phyloP scores from a whole-genome alignment of 2,329 filamentous ascomycete species.

The Calonectria honghensis region DNA sequence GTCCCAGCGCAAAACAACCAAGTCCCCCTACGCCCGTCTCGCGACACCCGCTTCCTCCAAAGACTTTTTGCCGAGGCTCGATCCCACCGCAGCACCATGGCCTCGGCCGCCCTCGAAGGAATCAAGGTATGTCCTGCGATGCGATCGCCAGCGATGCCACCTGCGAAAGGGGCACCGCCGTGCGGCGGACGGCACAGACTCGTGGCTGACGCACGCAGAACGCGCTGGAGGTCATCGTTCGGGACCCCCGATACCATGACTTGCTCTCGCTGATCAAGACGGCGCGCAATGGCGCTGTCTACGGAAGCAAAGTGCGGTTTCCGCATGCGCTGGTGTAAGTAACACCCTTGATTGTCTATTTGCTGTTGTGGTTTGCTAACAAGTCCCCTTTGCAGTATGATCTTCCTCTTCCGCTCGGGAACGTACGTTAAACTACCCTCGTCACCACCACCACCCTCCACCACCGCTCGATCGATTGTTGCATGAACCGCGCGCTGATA shows the following conservation, averaged over 20 bases:
- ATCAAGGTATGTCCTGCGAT: conserved; percentile 54
- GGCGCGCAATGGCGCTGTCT: conserved; percentile 96
- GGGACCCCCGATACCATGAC: conserved; percentile 91
- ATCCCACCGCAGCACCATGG: conserved; percentile 49
- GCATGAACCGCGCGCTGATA: conserved; percentile 43
- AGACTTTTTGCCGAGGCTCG: conserved; percentile 49
- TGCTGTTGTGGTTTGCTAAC: conserved; percentile 46
- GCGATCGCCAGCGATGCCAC: neutral
- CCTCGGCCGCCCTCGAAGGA: conserved; percentile 53
- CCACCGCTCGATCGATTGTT: conserved; percentile 10
- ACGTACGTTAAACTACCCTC: conserved; percentile 72
- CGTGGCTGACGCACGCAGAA: conserved; percentile 66
- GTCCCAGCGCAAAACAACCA: conserved; percentile 25
- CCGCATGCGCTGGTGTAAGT: conserved; percentile 91
- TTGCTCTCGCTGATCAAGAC: conserved; percentile 91
- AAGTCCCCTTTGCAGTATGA: conserved; percentile 78
- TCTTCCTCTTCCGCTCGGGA: conserved; percentile 95
- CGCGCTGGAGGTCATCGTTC: conserved; percentile 83
- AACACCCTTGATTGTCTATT: conserved; percentile 8
- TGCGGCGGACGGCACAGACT: neutral
- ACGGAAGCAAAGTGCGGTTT: conserved; percentile 98
- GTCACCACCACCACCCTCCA: conserved; percentile 8
- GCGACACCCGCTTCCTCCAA: conserved; percentile 22
- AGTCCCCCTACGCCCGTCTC: conserved; percentile 25
- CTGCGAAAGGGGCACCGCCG: neutral